A percentile compares a stretch with the other conserved stretches of the same genome.
phyloP scores from a whole-genome alignment of 192 early-diverging fungal genomes.

The Chytriomyces hyalinus region DNA sequence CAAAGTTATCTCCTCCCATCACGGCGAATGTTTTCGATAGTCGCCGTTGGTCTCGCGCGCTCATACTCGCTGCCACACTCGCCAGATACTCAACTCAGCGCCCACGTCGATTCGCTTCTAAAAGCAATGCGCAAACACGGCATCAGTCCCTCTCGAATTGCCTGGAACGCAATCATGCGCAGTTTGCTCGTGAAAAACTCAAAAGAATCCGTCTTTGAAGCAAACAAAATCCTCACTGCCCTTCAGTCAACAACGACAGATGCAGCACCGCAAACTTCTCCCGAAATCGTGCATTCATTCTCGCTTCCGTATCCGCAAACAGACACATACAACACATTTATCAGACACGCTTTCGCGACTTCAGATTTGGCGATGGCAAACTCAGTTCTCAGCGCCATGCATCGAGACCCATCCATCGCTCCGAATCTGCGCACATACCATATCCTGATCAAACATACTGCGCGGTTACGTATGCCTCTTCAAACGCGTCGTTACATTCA shows the following conservation, averaged over 20 bases:
- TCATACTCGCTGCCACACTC: not conserved
- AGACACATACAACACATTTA: slow-evolving; percentile 24
- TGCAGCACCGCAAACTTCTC: not conserved
- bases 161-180: slow-evolving; percentile 18
- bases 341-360: slow-evolving; percentile 4
- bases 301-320: slow-evolving; percentile 2
- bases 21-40: too few relatives aligned
- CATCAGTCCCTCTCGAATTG: not conserved
- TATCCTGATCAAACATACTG: slow-evolving; percentile 16
- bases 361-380: not conserved
- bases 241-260: not conserved
- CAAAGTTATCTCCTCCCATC: too few relatives aligned
- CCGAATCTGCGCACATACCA: slow-evolving; percentile 23
- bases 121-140: not conserved
- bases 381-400: not conserved
- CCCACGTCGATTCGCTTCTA: not conserved
- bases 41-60: too few relatives aligned
- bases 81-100: not conserved
- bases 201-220: not conserved
- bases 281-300: too few relatives aligned
- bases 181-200: not conserved
- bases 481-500: slow-evolving; percentile 25
- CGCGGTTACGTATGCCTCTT: not conserved
- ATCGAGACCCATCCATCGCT: not conserved
- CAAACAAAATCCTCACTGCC: not conserved